Evolutionary conservation across 139 green algal genomes (phyloP).

Genomic region (Yamagishiella unicocca): DNA sequence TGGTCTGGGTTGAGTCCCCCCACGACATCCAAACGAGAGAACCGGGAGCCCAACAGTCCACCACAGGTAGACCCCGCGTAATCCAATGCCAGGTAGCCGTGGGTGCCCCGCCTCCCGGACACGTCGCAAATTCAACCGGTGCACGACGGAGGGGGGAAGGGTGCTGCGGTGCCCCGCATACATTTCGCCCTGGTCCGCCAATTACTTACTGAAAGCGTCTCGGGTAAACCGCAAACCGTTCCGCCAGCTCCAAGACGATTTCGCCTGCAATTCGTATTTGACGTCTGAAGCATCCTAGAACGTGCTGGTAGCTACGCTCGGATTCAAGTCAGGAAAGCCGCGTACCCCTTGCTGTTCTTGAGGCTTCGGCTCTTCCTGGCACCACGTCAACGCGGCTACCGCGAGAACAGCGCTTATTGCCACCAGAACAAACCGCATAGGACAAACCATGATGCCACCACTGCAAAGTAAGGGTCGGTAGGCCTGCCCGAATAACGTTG

Average conservation of each 20-base stretch:
- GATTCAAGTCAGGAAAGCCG: neutral
- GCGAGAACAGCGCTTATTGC: slow-evolving; percentile 10
- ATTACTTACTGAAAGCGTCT: slow-evolving; percentile 34
- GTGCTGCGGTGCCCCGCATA: neutral
- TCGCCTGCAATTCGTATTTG: neutral
- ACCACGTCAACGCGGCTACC: neutral
- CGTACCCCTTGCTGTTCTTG: neutral
- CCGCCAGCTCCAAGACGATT: neutral
- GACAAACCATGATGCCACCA: slow-evolving; percentile 18
- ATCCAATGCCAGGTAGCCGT: too few relatives aligned
- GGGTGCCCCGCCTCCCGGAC: too few relatives aligned
- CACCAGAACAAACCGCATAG: slow-evolving; percentile 28
- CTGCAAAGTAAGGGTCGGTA: too few relatives aligned
- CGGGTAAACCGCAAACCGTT: neutral
- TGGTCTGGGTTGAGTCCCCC: too few relatives aligned
- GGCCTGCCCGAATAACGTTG: too few relatives aligned
- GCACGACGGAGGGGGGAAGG: neutral
- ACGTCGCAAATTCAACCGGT: too few relatives aligned
- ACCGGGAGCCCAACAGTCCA: too few relatives aligned
- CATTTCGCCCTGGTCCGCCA: neutral
- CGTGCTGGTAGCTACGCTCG: neutral
- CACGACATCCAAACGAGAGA: too few relatives aligned
- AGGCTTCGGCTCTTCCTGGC: neutral
- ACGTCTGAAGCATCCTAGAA: too few relatives aligned
- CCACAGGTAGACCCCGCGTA: too few relatives aligned